A percentile compares a stretch with the other conserved stretches of the same genome.
These are phyloP conservation scores for Fagus crenata DNA, from an alignment of 306 rosid species.

Conservation along the genomic window DNA sequence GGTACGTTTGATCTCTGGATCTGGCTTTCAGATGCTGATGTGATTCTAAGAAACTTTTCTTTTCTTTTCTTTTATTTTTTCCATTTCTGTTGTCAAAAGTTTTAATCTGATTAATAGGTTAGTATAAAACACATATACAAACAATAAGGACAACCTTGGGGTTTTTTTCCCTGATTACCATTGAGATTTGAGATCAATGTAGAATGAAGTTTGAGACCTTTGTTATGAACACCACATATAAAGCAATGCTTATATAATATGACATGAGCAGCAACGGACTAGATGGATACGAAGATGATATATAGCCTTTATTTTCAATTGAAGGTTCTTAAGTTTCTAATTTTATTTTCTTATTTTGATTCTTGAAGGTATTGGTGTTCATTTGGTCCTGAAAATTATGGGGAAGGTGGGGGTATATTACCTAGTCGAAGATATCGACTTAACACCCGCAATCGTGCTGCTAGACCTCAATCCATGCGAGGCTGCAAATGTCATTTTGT, in stretches of 20 bases:
- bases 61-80: neutral
- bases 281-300: neutral
- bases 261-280: no score
- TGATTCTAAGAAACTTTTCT: neutral
- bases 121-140: no score
- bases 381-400: conserved; percentile 95
- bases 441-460: conserved; percentile 95
- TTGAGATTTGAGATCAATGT: neutral
- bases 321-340: conserved; percentile 19
- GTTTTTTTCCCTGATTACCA: neutral
- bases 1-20: neutral
- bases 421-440: conserved; percentile 94
- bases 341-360: conserved; percentile 15
- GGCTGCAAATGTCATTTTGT: conserved; percentile 94
- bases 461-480: conserved; percentile 98
- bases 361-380: conserved; percentile 92
- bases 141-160: neutral
- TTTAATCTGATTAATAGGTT: no score
- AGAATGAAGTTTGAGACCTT: neutral
- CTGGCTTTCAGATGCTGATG: neutral
- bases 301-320: neutral
- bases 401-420: conserved; percentile 83
- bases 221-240: neutral
- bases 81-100: neutral
- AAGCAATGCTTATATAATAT: neutral